Base-by-base conservation (phyloP, 2,329 filamentous ascomycete species). In the Phialophora macrospora region DNA sequence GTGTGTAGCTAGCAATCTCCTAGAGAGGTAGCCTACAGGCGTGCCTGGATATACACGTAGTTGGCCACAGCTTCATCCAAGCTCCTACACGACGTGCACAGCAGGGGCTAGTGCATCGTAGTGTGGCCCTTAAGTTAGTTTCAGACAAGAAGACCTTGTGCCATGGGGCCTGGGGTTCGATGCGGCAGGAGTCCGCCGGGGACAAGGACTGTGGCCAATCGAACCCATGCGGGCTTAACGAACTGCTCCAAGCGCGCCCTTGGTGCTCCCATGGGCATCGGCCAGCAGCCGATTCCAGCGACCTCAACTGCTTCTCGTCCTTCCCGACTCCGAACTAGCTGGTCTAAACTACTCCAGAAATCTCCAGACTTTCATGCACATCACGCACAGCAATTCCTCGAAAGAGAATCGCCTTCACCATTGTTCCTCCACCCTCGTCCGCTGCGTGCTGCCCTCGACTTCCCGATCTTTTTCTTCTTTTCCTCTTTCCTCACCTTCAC, bases 31-130 rank as follows among this genome's bases (percentile, higher is more conserved):
- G 58, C 48, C 51, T 54, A n/a, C 26, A 62, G 60, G 49, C 60
- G 60, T 62, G 60, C 60, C 60, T 62, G 51, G 51, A 62, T 62
- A 48, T 62, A 62, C 60, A 52, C 56, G 56, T 22, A 22, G 38
- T 34, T 11, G 44, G 12, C 26, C n/a, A 57, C 20, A 7, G 34
- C 55, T 58, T 30, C 28, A 60, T 9, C 14, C 22, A 51, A 28
- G n/a, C 44, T 49, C 57, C 30, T 14, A 41, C 20, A 1, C 22
- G n/a, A 51, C n/a, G 30, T 52, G 17, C 28, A n/a, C 58, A 11
- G 20, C 58, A 7, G 46, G 26, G 41, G 28, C 30, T 52, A 51
- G 58, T 26, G 46, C 12, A 30, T 51, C 38, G 56, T n/a, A 60
- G 52, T 34, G 52, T 17, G 24, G 26, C 28, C 28, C 46, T 44